Percentiles rank a stretch among this genome's conserved stretches.
phyloP scores from a whole-genome alignment of 83 land plant species.

The Diphasiastrum complanatum region DNA sequence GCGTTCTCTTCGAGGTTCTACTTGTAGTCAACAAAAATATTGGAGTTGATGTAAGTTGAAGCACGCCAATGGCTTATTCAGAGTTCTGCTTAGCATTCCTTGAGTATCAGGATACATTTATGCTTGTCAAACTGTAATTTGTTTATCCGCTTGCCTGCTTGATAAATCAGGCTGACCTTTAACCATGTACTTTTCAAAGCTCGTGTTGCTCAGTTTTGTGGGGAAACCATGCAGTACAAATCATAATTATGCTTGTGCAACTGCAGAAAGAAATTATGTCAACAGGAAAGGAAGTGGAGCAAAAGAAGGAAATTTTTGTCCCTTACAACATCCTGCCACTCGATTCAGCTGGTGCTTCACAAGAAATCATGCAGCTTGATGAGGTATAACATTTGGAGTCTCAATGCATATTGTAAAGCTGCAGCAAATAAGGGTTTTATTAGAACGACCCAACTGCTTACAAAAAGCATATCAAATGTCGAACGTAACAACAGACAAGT shows the following conservation, averaged over 20 bases:
- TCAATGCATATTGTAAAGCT: conserved; percentile 20
- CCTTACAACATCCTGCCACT: conserved; percentile 87
- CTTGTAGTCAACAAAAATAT: conserved; percentile 61
- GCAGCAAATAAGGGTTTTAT: neutral
- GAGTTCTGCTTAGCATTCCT: conserved; percentile 30
- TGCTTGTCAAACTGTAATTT: neutral
- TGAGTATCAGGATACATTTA: neutral
- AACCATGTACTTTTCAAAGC: neutral
- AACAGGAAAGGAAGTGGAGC: conserved; percentile 65
- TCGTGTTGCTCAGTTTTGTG: neutral
- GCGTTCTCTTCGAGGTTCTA: conserved; percentile 84
- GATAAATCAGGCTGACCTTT: neutral
- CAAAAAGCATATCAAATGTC: too few species aligned
- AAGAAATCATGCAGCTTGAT: conserved; percentile 65
- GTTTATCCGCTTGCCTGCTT: neutral
- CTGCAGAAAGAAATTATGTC: conserved; percentile 55
- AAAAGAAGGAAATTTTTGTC: conserved; percentile 68
- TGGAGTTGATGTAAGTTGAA: conserved; percentile 44
- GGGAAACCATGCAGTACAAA: neutral
- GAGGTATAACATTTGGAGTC: conserved; percentile 42
- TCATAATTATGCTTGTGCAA: neutral
- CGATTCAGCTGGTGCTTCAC: conserved; percentile 76
- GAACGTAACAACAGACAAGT: too few species aligned
- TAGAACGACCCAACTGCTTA: neutral
- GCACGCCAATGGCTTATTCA: conserved; percentile 42